Base-by-base conservation (phyloP, 805 yeast species). In the Myxozyma kluyveri region DNA sequence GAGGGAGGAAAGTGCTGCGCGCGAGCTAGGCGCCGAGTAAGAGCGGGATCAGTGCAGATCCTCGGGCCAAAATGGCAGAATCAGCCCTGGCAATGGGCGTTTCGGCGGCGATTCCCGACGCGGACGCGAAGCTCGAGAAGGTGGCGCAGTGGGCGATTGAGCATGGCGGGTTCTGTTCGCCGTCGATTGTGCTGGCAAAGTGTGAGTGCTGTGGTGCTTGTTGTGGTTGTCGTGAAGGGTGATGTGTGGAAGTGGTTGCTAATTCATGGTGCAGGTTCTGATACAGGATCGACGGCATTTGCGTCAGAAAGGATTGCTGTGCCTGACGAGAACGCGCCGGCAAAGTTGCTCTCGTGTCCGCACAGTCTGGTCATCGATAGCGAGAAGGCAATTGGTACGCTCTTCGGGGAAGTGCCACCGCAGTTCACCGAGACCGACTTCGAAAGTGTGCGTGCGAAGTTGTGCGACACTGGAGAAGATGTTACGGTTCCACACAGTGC, bases 151-250 rank as follows among this genome's bases (percentile, higher is more conserved):
- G 59, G 59, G 56, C 37, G 14, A 35, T 14, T 9, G 4, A 29
- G 19, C 18, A 47, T 2, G 59, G 59, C 33, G 59, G 59, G 9
- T 50, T 24, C 41, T 42, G 56, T 19, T 51, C 54, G 3, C 47
- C 51, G n/a, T 26, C 29, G 12, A 31, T 54, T 12, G 33, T n/a
- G 10, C 39, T 54, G 38, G 27, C 35, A 17, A 36, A 21, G 27
- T 18, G 59, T 54, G 40, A 14, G 29, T 31, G 14, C 12, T 33
- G n/a, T n/a, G n/a, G n/a, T n/a, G n/a, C n/a, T n/a, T n/a, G n/a
- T n/a, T n/a, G n/a, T n/a, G n/a, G n/a, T n/a, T n/a, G n/a, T n/a
- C n/a, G n/a, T n/a, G n/a, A n/a, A n/a, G n/a, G n/a, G n/a, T 7
- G 6, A n/a, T 33, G 27, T 7, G 42, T n/a, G 9, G 22, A 5